Conservation (phyloP, 495 filamentous ascomycete species). For the Beverwykella pulmonaria region DNA sequence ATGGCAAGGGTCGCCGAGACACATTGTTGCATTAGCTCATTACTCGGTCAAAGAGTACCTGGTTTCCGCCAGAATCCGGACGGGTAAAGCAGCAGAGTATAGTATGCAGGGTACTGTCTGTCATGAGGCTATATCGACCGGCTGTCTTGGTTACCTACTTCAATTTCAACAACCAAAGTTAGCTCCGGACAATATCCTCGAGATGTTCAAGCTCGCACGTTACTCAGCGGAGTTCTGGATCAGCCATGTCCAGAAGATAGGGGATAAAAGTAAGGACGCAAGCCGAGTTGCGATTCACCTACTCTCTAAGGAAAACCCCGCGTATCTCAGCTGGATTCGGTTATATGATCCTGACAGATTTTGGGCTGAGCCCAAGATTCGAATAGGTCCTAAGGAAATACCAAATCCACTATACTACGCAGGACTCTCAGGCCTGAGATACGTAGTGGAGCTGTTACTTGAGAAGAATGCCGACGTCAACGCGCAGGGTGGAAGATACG, state of each 20-base stretch:
- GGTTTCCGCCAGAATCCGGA: constrained; percentile 7
- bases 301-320: background rate
- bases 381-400: background rate
- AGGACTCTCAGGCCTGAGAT: constrained; percentile 9
- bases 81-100: constrained; percentile 15
- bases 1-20: too few relatives aligned
- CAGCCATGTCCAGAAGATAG: constrained; percentile 7
- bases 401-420: constrained; percentile 12
- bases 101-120: constrained; percentile 4
- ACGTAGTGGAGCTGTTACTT: too few relatives aligned
- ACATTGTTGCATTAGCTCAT: background rate
- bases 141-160: constrained; percentile 8
- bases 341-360: constrained; percentile 14
- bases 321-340: constrained; percentile 11
- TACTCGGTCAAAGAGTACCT: constrained; percentile 5
- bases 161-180: constrained; percentile 7
- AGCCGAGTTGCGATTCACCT: background rate
- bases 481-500: too few relatives aligned
- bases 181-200: background rate
- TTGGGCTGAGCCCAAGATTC: background rate
- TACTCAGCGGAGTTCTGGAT: constrained; percentile 20
- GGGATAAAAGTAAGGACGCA: background rate
- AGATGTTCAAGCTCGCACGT: constrained; percentile 4
- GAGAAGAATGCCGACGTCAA: too few relatives aligned
- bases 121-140: constrained; percentile 1